phyloP scores from a whole-genome alignment of 495 filamentous ascomycete species.

The Sphaerosporella brunnea region DNA sequence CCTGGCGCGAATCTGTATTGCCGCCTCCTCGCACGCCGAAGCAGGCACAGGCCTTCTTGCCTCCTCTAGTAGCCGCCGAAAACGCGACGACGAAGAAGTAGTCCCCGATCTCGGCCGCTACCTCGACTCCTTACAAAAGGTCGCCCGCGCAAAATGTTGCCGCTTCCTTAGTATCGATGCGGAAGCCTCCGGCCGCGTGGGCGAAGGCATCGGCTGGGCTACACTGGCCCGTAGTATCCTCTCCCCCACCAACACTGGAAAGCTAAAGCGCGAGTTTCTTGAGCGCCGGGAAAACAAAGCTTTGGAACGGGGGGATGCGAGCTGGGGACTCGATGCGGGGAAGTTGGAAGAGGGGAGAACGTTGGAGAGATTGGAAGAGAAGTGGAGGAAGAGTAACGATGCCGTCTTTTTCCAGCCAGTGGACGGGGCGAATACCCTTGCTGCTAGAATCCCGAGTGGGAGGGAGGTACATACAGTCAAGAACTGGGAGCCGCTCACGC shows the following conservation, averaged over 20 bases:
- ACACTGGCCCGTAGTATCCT: slow-evolving; percentile 16
- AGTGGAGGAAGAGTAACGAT: slow-evolving; percentile 87
- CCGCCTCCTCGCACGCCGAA: slow-evolving; percentile 47
- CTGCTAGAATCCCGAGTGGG: slow-evolving; percentile 66
- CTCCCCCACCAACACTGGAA: slow-evolving; percentile 34
- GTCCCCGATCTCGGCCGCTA: slow-evolving; percentile 52
- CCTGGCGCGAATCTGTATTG: slow-evolving; percentile 75
- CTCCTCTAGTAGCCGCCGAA: slow-evolving; percentile 9
- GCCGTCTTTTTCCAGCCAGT: slow-evolving; percentile 61
- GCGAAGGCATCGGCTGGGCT: slow-evolving; percentile 71
- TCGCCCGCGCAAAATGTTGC: slow-evolving; percentile 63
- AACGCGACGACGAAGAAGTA: slow-evolving; percentile 30
- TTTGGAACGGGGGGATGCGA: slow-evolving; percentile 45
- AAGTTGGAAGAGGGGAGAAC: slow-evolving; percentile 69
- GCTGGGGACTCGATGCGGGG: slow-evolving; percentile 72
- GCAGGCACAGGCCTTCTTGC: slow-evolving; percentile 40
- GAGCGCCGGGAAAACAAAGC: slow-evolving; percentile 51
- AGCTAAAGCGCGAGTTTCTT: slow-evolving; percentile 48
- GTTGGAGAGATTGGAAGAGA: slow-evolving; percentile 66
- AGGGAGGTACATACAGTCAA: slow-evolving; percentile 61
- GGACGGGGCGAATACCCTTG: slow-evolving; percentile 47
- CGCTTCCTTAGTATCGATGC: slow-evolving; percentile 82
- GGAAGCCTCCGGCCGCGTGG: slow-evolving; percentile 60
- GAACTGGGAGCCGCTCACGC: slow-evolving; percentile 38
- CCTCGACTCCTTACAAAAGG: slow-evolving; percentile 50